phyloP scores from a whole-genome alignment of 2,329 filamentous ascomycete genomes.

The Clathrospora elynae region DNA sequence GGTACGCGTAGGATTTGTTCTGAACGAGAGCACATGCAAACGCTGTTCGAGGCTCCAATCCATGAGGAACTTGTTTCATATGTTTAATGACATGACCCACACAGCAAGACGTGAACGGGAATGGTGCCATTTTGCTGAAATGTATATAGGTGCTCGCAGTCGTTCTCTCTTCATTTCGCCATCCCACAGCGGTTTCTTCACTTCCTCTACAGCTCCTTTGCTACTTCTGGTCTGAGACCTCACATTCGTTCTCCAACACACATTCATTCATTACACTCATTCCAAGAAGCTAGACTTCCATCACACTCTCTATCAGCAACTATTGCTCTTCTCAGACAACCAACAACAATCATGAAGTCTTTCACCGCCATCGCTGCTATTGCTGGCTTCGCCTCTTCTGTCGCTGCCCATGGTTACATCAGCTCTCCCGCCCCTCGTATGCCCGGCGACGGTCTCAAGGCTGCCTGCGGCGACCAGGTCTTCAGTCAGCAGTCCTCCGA shows the following conservation, averaged over 20 bases:
- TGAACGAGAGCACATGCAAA: constrained; percentile 26
- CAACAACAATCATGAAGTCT: constrained; percentile 49
- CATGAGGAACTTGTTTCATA: constrained; percentile 37
- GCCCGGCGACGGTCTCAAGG: constrained; percentile 58
- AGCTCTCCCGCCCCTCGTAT: constrained; percentile 55
- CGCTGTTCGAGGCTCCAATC: constrained; percentile 26
- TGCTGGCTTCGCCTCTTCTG: constrained; percentile 53
- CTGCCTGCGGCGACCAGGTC: constrained; percentile 61
- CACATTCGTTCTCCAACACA: constrained; percentile 45
- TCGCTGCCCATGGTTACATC: constrained; percentile 61
- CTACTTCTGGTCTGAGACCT: constrained; percentile 46
- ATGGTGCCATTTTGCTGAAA: constrained; percentile 11
- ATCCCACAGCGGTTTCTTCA: constrained; percentile 30
- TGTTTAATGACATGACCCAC: constrained; percentile 46
- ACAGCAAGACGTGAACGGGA: constrained; percentile 20
- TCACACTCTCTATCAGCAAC: constrained; percentile 29
- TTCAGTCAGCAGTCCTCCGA: constrained; percentile 59
- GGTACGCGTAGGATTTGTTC: constrained; percentile 17
- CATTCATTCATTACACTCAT: constrained; percentile 38
- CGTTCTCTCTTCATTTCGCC: constrained; percentile 7
- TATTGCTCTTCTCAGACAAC: constrained; percentile 15
- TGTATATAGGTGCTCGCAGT: constrained; percentile 28
- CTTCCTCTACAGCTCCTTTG: constrained; percentile 36
- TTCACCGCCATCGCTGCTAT: constrained; percentile 49
- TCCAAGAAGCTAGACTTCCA: constrained; percentile 42